Percentiles rank a stretch among this genome's conserved stretches.
Evolutionary conservation across 192 early-diverging fungal species (phyloP).

Genomic region (Powellomyces hirtus): DNA sequence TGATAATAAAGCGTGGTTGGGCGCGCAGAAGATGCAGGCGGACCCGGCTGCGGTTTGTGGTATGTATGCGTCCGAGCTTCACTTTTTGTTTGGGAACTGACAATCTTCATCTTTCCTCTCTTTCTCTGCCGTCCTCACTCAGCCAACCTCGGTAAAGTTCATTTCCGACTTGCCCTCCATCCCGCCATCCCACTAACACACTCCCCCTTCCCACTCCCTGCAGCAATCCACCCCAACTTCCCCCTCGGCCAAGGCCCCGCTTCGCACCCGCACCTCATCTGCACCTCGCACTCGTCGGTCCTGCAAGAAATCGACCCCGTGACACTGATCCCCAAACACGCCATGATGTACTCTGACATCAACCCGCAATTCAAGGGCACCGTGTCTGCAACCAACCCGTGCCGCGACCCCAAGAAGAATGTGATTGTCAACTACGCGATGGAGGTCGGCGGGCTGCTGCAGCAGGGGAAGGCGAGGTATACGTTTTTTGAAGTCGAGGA

Average conservation of each 20-base stretch:
- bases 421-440: conserved; percentile 24
- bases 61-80: not conserved
- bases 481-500: conserved; percentile 16
- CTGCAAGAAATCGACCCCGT: conserved; percentile 35
- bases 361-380: conserved; percentile 25
- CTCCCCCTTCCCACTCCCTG: not conserved
- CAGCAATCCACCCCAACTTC: conserved; percentile 28
- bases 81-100: not conserved
- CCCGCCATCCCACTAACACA: not conserved
- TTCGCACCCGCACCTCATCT: conserved; percentile 8
- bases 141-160: not conserved
- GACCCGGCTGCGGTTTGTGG: conserved; percentile 21
- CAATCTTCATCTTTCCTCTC: no score
- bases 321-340: conserved; percentile 30
- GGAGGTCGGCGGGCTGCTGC: not conserved
- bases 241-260: conserved; percentile 6
- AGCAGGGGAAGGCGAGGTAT: conserved; percentile 8
- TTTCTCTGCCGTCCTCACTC: not conserved
- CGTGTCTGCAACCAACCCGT: not conserved
- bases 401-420: not conserved
- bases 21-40: conserved; percentile 7
- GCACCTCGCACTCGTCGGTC: conserved; percentile 1
- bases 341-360: conserved; percentile 22
- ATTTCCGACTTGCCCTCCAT: not conserved
- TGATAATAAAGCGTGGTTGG: not conserved